These are phyloP conservation scores for Gyromitra esculenta DNA, from an alignment of 2,329 filamentous ascomycete species.

Conservation along the genomic window DNA sequence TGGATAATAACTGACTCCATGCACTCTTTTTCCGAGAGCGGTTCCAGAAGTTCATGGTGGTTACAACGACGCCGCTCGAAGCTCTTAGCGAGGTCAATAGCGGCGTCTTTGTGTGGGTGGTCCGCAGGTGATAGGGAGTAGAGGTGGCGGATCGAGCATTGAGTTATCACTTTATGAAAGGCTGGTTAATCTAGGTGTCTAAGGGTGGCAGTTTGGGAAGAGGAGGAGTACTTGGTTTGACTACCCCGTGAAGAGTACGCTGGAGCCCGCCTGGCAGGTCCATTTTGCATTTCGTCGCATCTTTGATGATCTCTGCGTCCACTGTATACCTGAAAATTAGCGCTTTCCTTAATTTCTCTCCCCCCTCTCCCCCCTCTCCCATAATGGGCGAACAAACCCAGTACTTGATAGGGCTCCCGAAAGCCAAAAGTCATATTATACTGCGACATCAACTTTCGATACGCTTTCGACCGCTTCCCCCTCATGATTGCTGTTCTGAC, in stretches of 20 bases:
- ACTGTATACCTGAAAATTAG: slow-evolving; percentile 63
- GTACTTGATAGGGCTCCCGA: slow-evolving; percentile 91
- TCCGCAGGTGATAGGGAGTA: slow-evolving; percentile 68
- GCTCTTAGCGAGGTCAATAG: slow-evolving; percentile 78
- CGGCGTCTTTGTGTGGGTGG: slow-evolving; percentile 63
- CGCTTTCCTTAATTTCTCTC: slow-evolving; percentile 19
- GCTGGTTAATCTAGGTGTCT: slow-evolving; percentile 35
- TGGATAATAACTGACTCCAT: slow-evolving; percentile 79
- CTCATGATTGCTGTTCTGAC: slow-evolving; percentile 66
- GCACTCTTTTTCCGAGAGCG: slow-evolving; percentile 75
- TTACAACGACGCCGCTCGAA: slow-evolving; percentile 81
- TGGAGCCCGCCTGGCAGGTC: slow-evolving; percentile 80
- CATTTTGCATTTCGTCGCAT: slow-evolving; percentile 87
- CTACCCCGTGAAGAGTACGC: slow-evolving; percentile 83
- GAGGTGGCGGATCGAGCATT: slow-evolving; percentile 81
- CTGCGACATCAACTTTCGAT: slow-evolving; percentile 92
- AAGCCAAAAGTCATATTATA: slow-evolving; percentile 89
- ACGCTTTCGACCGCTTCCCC: slow-evolving; percentile 76
- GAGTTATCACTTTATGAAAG: slow-evolving; percentile 72
- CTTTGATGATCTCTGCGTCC: slow-evolving; percentile 84
- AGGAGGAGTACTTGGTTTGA: slow-evolving; percentile 75
- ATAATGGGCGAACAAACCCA: slow-evolving; percentile 66
- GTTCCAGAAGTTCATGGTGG: slow-evolving; percentile 78
- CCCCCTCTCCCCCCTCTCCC: slow-evolving; percentile 52
- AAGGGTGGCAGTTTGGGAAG: background rate